Evolutionary conservation across 2,329 filamentous ascomycete species (phyloP), one percentile per base, ranked within the genome.

Genomic region (Hypoxylon sp.): DNA sequence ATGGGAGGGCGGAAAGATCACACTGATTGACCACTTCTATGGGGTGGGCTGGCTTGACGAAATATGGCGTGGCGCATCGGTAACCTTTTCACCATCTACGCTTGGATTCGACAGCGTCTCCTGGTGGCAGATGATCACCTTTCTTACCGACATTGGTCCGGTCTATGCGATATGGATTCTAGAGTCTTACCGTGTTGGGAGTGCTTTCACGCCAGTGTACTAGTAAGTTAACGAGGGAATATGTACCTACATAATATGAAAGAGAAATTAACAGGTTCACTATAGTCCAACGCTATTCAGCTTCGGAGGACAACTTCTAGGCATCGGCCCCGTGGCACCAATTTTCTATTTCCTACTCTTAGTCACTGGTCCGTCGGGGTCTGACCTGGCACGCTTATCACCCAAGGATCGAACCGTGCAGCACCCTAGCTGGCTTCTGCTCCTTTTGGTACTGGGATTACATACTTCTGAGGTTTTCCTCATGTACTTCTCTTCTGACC

Each of bases 121-220:
- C 40, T 61, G 52, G 51, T 65, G 62, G 62, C 63, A 65, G 50
- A 42, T 59, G 25, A 51, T 63, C 26, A 52, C 51, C 3, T 64
- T 65, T 15, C 36, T 67, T 2, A 50, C 45, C 2, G 61, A 67
- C 35, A 40, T 67, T 1, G 62, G 58, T 3, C 61, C 59, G 3
- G 29, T 65, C 3, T 64, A 61, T 37, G 48, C 54, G 5, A 29
- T 65, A 26, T 63, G 60, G 62, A 29, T 63, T 13, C 12, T 65
- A 25, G 63, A 65, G 32, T 58, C 59, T 1, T 52, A 31, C 21
- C 59, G 62, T 7, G 12, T 25, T 3, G 57, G 34, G 1, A 62
- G 40, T 15, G 34, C 34, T 7, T 55, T 45, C 34, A 60, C 61
- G 29, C 56, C 59, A 1, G 54, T 45, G 4, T 63, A 55, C 30